Evolutionary conservation across 805 yeast species (phyloP).

Genomic region (Kodamaea kaohsiungensis): DNA sequence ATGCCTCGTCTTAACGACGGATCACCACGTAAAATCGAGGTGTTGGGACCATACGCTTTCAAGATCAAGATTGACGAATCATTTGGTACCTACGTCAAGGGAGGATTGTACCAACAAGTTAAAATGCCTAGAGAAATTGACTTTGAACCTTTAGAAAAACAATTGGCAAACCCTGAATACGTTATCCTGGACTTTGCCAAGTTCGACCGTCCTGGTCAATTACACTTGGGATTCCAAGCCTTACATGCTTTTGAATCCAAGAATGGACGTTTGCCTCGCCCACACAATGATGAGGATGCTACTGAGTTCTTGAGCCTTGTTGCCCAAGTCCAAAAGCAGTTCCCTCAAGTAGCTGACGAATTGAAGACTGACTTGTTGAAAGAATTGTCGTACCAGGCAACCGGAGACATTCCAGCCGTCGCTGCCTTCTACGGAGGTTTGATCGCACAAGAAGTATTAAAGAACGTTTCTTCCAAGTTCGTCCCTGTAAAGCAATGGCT

Average conservation of each 20-base stretch:
- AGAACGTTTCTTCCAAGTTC: constrained; percentile 93
- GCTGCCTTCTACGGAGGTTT: constrained; percentile 91
- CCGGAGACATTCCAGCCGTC: constrained; percentile 89
- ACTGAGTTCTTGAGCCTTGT: constrained; percentile 60
- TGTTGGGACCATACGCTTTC: constrained; percentile 94
- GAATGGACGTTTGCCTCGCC: constrained; percentile 73
- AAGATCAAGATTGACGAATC: constrained; percentile 58
- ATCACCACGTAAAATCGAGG: constrained; percentile 70
- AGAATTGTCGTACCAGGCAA: constrained; percentile 80
- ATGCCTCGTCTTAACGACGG: constrained; percentile 74
- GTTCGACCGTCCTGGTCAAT: constrained; percentile 87
- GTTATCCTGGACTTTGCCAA: constrained; percentile 88
- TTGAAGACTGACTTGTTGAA: constrained; percentile 59
- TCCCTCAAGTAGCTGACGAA: constrained; percentile 56
- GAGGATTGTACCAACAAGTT: constrained; percentile 92
- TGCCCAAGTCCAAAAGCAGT: constrained; percentile 56
- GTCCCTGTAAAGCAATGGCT: constrained; percentile 90
- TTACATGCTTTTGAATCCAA: constrained; percentile 68
- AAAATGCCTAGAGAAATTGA: constrained; percentile 70
- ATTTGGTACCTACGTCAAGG: constrained; percentile 68
- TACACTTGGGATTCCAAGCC: constrained; percentile 91
- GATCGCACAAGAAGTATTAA: constrained; percentile 94
- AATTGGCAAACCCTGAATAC: constrained; percentile 76
- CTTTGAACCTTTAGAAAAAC: constrained; percentile 65
- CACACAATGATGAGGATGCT: constrained; percentile 76